A percentile compares a stretch with the other conserved stretches of the same genome.
Evolutionary conservation across 305 asterid species (phyloP).

Genomic region (Fraxinus paxiana): DNA sequence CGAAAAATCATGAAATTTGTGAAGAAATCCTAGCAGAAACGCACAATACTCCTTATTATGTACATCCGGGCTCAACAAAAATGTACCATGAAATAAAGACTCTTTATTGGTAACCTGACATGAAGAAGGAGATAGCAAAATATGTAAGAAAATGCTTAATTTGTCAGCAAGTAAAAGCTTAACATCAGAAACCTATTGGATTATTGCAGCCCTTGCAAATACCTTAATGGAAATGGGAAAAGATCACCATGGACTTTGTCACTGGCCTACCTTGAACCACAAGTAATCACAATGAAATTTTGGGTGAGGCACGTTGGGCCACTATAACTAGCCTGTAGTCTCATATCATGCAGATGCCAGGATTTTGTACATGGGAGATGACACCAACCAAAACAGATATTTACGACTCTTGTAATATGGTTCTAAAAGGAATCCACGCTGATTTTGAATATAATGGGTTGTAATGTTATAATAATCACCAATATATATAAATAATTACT

Average conservation of each 20-base stretch:
- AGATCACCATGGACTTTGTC: neutral
- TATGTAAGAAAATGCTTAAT: neutral
- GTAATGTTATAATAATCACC: too few species aligned
- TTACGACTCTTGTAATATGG: too few species aligned
- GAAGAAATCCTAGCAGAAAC: neutral
- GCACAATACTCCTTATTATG: neutral
- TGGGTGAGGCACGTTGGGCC: too few species aligned
- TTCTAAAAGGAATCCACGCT: too few species aligned
- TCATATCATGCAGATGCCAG: too few species aligned
- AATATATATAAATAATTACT: too few species aligned
- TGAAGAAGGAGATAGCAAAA: neutral
- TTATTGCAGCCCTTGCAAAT: neutral
- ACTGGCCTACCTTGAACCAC: neutral
- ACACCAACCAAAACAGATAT: too few species aligned
- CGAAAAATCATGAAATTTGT: neutral
- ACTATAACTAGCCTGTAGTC: too few species aligned
- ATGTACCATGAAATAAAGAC: neutral
- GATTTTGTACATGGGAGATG: too few species aligned
- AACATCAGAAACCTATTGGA: neutral
- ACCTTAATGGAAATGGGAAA: constrained; percentile 1
- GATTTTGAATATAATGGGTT: too few species aligned
- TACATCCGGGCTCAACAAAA: neutral
- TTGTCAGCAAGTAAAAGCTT: neutral
- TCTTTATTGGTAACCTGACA: neutral
- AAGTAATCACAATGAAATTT: neutral